Percentiles rank a stretch among this genome's conserved stretches.
These are phyloP conservation scores for Psilocybe cubensis DNA, from an alignment of 768 basidiomycete species.

Conservation along the genomic window DNA sequence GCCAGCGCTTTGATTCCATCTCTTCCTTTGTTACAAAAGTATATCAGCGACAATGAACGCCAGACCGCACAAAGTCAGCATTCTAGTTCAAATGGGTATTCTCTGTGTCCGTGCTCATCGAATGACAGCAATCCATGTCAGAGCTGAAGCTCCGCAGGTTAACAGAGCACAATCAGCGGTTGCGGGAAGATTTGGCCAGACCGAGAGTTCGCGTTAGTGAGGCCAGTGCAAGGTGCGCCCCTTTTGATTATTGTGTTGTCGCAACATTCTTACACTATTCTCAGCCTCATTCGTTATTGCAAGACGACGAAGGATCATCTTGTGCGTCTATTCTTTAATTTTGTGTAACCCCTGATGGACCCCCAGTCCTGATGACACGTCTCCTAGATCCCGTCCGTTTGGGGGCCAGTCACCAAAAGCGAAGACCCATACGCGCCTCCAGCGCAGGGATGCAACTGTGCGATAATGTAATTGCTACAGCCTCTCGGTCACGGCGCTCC, in stretches of 20 bases:
- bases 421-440: slow-evolving; percentile 94
- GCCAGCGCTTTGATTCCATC: slow-evolving; percentile 15
- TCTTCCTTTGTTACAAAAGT: slow-evolving; percentile 18
- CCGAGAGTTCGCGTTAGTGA: slow-evolving; percentile 93
- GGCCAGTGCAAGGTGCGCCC: slow-evolving; percentile 79
- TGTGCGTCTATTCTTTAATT: slow-evolving; percentile 47
- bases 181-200: slow-evolving; percentile 87
- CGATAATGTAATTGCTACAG: slow-evolving; percentile 56
- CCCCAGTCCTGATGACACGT: slow-evolving; percentile 9
- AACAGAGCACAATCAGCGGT: slow-evolving; percentile 91
- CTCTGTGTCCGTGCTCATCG: slow-evolving; percentile 6
- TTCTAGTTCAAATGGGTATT: slow-evolving; percentile 11
- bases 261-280: slow-evolving; percentile 6
- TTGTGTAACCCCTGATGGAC: slow-evolving; percentile 16
- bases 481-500: neutral
- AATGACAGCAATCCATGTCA: slow-evolving; percentile 84
- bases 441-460: slow-evolving; percentile 71
- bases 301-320: slow-evolving; percentile 91
- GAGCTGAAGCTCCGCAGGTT: slow-evolving; percentile 95
- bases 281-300: slow-evolving; percentile 91
- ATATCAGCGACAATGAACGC: slow-evolving; percentile 58
- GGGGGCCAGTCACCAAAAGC: slow-evolving; percentile 88
- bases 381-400: slow-evolving; percentile 85
- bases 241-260: slow-evolving; percentile 4
- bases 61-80: slow-evolving; percentile 69